These are phyloP conservation scores for Fusarium bactridioides DNA, from an alignment of 2,329 filamentous ascomycete genomes.

Conservation along the genomic window DNA sequence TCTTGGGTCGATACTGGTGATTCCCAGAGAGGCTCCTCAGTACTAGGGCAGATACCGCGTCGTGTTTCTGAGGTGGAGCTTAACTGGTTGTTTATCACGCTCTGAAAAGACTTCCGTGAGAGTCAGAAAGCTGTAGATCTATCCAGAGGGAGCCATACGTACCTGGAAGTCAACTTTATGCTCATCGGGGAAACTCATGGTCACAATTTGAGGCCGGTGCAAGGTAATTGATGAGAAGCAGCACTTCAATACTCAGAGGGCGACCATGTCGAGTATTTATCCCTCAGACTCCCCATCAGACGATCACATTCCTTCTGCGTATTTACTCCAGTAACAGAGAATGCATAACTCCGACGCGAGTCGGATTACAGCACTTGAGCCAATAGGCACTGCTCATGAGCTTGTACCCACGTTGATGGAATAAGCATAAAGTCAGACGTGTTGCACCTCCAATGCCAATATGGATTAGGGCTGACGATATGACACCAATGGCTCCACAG, in stretches of 20 bases:
- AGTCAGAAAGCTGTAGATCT: background rate
- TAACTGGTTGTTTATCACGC: conserved; percentile 48
- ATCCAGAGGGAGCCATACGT: fast-evolving
- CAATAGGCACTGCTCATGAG: fast-evolving
- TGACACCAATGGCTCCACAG: background rate
- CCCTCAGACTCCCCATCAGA: background rate
- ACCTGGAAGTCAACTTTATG: conserved; percentile 1
- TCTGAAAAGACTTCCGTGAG: background rate
- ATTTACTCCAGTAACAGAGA: background rate
- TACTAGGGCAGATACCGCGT: conserved; percentile 43
- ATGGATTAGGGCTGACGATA: background rate
- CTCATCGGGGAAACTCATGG: background rate
- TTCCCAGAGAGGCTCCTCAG: conserved; percentile 44
- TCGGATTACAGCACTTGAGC: fast-evolving
- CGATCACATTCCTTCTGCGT: background rate
- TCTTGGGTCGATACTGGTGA: conserved; percentile 40
- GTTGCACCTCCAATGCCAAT: background rate
- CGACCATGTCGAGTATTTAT: background rate
- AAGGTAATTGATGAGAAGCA: too few relatives aligned
- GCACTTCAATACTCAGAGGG: fast-evolving
- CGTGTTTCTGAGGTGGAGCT: conserved; percentile 26
- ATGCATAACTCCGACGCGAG: too few relatives aligned
- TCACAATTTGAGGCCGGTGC: fast-evolving
- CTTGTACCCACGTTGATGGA: background rate
- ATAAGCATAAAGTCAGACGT: background rate